A percentile compares a stretch with the other conserved stretches of the same genome.
These are phyloP conservation scores for Chimonanthus praecox DNA, from an alignment of 164 flowering plant genomes.

Conservation along the genomic window DNA sequence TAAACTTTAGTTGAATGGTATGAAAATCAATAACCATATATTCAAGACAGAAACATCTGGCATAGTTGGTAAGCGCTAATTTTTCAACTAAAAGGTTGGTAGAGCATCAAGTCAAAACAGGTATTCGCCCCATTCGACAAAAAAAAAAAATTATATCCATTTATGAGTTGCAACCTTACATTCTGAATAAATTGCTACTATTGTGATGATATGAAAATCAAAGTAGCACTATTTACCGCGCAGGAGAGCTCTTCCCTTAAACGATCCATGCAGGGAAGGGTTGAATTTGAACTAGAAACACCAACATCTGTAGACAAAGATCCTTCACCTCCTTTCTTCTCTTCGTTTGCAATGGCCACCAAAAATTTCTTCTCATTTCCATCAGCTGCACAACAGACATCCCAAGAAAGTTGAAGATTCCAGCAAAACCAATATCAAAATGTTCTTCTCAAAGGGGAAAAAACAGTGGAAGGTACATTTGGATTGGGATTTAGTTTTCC, in stretches of 20 bases:
- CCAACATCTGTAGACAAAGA: slow-evolving; percentile 5
- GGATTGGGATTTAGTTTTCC: no score
- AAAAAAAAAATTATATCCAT: no score
- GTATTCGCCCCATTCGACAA: no score
- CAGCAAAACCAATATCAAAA: slow-evolving; percentile 1
- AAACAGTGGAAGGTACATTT: neutral
- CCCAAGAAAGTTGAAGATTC: neutral
- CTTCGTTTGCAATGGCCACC: slow-evolving; percentile 12
- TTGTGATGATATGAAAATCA: neutral
- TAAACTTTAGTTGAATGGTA: neutral
- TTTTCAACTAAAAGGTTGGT: no score
- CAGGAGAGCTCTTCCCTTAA: slow-evolving; percentile 92
- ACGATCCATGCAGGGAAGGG: slow-evolving; percentile 58
- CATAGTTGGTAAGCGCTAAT: no score
- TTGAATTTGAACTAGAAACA: slow-evolving; percentile 17
- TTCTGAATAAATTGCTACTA: neutral
- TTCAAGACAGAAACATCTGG: neutral
- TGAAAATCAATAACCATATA: neutral
- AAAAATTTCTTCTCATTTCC: slow-evolving; percentile 16
- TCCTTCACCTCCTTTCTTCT: slow-evolving; percentile 19
- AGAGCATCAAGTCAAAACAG: no score
- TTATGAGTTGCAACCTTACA: no score
- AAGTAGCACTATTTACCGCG: slow-evolving; percentile 45
- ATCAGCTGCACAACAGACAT: slow-evolving; percentile 13
- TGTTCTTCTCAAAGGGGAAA: neutral